Evolutionary conservation across 108 stramenopile species (phyloP).

Genomic region (Fistulifera pelliculosa): DNA sequence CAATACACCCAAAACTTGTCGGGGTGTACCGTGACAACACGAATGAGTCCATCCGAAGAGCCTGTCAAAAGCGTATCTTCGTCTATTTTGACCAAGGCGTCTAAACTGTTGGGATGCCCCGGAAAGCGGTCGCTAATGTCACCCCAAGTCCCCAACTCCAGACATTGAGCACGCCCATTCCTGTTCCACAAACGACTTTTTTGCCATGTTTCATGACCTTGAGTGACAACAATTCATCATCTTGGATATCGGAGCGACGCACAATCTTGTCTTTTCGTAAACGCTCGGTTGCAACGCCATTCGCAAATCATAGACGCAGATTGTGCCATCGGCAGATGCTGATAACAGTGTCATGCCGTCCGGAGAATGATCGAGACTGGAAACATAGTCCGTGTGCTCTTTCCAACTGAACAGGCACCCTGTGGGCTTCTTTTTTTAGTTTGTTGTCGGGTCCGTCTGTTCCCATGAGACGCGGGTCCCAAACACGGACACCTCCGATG

Average conservation of each 20-base stretch:
- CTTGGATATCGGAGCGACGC: slow-evolving; percentile 82
- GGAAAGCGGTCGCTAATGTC: slow-evolving; percentile 89
- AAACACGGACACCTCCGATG: slow-evolving; percentile 62
- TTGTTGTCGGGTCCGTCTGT: not conserved
- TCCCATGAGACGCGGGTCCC: slow-evolving; percentile 52
- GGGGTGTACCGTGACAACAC: slow-evolving; percentile 86
- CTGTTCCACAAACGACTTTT: slow-evolving; percentile 84
- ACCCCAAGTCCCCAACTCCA: slow-evolving; percentile 90
- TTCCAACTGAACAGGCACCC: slow-evolving; percentile 64
- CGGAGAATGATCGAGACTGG: slow-evolving; percentile 47
- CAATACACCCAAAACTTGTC: slow-evolving; percentile 88
- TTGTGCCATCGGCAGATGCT: slow-evolving; percentile 65
- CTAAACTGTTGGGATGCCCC: slow-evolving; percentile 85
- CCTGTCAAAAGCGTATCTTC: slow-evolving; percentile 94
- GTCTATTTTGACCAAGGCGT: slow-evolving; percentile 87
- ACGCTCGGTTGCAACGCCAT: slow-evolving; percentile 25
- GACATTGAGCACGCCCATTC: slow-evolving; percentile 77
- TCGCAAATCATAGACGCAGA: slow-evolving; percentile 65
- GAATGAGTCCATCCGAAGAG: slow-evolving; percentile 86
- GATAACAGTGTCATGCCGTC: slow-evolving; percentile 65
- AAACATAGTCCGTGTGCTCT: slow-evolving; percentile 79
- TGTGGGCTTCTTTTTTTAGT: slow-evolving; percentile 2
- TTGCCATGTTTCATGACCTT: slow-evolving; percentile 70
- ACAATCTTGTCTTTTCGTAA: slow-evolving; percentile 10
- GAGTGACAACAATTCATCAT: slow-evolving; percentile 88